A percentile compares a stretch with the other conserved stretches of the same genome.
phyloP scores from a whole-genome alignment of 306 rosid genomes.

The Casuarina cunninghamiana region DNA sequence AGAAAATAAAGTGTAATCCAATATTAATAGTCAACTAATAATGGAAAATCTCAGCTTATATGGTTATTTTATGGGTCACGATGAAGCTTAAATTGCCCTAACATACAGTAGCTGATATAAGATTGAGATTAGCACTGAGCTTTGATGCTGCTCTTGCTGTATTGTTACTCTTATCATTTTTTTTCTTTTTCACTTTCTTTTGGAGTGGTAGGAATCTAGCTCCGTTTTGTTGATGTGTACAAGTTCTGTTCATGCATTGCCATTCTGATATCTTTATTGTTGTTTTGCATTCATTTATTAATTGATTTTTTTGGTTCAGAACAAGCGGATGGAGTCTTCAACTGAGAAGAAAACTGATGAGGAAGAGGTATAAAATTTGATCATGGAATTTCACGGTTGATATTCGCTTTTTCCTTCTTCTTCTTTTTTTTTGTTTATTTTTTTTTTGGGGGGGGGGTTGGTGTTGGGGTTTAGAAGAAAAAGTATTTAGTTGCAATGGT shows the following conservation, averaged over 20 bases:
- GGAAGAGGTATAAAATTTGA: conserved; percentile 52
- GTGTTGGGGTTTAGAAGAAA: background rate
- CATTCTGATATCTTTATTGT: background rate
- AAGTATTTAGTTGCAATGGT: background rate
- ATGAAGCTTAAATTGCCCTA: background rate
- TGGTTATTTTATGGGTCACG: background rate
- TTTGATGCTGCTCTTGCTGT: background rate
- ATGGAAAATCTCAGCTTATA: background rate
- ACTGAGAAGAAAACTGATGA: conserved; percentile 45
- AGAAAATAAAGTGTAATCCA: background rate
- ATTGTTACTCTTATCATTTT: background rate
- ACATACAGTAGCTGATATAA: background rate
- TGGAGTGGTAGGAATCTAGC: background rate
- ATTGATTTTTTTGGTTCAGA: conserved; percentile 45
- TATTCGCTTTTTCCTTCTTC: background rate
- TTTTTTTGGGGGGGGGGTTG: too few species aligned
- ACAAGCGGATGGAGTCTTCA: conserved; percentile 54
- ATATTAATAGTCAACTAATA: too few species aligned
- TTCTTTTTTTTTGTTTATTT: background rate
- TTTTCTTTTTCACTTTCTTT: background rate
- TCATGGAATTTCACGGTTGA: conserved; percentile 16
- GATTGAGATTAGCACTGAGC: background rate
- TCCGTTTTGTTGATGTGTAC: background rate
- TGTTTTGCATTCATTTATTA: conserved; percentile 9
- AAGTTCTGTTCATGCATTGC: conserved; percentile 14